phyloP scores from a whole-genome alignment of 192 early-diverging fungal species.

The Allomyces javanicus region DNA sequence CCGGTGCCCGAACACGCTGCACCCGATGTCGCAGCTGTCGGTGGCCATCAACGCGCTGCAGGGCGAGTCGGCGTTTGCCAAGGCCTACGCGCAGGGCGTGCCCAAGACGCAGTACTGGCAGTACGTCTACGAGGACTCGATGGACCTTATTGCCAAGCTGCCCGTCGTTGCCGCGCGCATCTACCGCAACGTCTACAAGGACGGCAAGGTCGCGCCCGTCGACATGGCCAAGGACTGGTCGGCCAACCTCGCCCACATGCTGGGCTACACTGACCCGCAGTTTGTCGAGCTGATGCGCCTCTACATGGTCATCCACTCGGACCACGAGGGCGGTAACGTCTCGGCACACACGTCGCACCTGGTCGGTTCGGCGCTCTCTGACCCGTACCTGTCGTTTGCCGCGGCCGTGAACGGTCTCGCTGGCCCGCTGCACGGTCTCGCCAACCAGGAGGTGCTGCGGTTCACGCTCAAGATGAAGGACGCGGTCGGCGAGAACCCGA shows the following conservation, averaged over 20 bases:
- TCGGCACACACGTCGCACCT: slow-evolving; percentile 92
- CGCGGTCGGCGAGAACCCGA: slow-evolving; percentile 56
- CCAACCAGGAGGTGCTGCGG: slow-evolving; percentile 98
- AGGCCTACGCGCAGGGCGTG: slow-evolving; percentile 84
- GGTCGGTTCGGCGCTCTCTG: slow-evolving; percentile 91
- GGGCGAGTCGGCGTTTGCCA: slow-evolving; percentile 88
- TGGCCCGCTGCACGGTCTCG: slow-evolving; percentile 96
- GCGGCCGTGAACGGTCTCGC: slow-evolving; percentile 94
- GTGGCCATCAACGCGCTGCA: slow-evolving; percentile 94
- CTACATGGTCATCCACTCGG: slow-evolving; percentile 98
- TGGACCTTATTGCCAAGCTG: slow-evolving; percentile 96
- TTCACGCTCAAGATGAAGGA: slow-evolving; percentile 89
- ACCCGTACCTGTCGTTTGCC: slow-evolving; percentile 94
- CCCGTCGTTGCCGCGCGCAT: slow-evolving; percentile 91
- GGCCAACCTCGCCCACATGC: slow-evolving; percentile 82
- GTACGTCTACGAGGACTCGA: slow-evolving; percentile 86
- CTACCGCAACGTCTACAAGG: slow-evolving; percentile 98
- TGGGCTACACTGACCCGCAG: slow-evolving; percentile 73
- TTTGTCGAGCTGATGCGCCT: slow-evolving; percentile 97
- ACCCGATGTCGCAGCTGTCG: slow-evolving; percentile 98
- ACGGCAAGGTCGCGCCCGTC: slow-evolving; percentile 75
- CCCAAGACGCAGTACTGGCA: slow-evolving; percentile 94
- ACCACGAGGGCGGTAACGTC: slow-evolving; percentile 99
- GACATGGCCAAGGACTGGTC: slow-evolving; percentile 80
- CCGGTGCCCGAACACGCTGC: slow-evolving; percentile 92